A percentile compares a stretch with the other conserved stretches of the same genome.
Evolutionary conservation across 164 flowering plant species (phyloP).

Genomic region (Magnolia changhungtana): DNA sequence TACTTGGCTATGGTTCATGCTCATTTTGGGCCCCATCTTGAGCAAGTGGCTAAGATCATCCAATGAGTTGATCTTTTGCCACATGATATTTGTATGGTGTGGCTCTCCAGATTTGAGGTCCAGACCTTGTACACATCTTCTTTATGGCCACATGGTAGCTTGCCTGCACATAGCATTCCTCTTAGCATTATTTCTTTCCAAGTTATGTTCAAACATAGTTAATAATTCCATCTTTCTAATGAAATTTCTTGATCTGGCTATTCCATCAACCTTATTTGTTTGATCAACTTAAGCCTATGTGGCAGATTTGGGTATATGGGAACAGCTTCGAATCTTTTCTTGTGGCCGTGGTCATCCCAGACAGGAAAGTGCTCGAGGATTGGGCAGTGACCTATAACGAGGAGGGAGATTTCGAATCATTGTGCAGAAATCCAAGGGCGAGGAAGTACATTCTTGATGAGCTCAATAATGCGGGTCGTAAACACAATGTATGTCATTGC

Average conservation of each 20-base stretch:
- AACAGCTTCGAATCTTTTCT: slow-evolving; percentile 95
- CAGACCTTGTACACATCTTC: too few relatives aligned
- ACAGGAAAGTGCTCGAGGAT: slow-evolving; percentile 63
- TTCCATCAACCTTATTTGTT: background rate
- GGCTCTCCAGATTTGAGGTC: too few relatives aligned
- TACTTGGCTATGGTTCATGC: too few relatives aligned
- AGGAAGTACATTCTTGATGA: slow-evolving; percentile 70
- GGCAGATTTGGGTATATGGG: slow-evolving; percentile 95
- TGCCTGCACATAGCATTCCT: too few relatives aligned
- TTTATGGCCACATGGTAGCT: too few relatives aligned
- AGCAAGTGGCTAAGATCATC: too few relatives aligned
- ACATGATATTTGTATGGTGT: too few relatives aligned
- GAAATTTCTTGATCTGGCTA: background rate
- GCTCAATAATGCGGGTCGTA: slow-evolving; percentile 63
- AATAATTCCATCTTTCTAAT: background rate
- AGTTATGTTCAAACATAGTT: too few relatives aligned
- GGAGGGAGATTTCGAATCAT: slow-evolving; percentile 55
- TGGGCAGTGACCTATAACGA: slow-evolving; percentile 64
- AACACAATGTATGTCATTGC: slow-evolving; percentile 47
- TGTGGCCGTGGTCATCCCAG: slow-evolving; percentile 89
- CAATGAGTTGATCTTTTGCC: too few relatives aligned
- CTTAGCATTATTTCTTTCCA: too few relatives aligned
- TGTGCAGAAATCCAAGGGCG: slow-evolving; percentile 57
- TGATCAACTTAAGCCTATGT: background rate
- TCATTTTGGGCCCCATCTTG: too few relatives aligned